Evolutionary conservation across 1,284 basidiomycete genomes (phyloP).

Genomic region (Mrakiaceae sp.): DNA sequence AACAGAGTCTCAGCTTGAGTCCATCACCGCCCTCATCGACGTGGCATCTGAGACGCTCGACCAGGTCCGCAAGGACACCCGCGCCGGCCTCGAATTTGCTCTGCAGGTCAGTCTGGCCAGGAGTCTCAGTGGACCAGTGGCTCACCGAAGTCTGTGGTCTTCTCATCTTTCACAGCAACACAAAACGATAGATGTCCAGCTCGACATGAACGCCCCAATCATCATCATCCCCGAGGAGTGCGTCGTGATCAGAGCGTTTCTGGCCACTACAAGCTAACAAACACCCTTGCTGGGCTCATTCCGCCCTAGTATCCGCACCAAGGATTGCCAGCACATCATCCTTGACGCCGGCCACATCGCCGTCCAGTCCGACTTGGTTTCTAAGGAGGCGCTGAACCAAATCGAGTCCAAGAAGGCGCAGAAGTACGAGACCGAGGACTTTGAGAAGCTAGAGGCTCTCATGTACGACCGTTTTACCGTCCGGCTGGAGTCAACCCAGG

Average conservation of each 20-base stretch:
- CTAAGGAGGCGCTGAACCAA: conserved; percentile 67
- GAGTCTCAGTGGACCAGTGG: background rate
- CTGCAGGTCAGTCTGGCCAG: conserved; percentile 36
- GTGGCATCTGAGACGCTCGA: conserved; percentile 92
- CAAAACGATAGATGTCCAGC: conserved; percentile 89
- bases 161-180: conserved; percentile 48
- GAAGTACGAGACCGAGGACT: conserved; percentile 82
- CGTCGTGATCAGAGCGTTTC: conserved; percentile 23
- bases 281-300: background rate
- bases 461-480: conserved; percentile 94
- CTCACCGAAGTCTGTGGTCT: background rate
- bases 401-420: conserved; percentile 77
- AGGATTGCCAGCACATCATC: conserved; percentile 73
- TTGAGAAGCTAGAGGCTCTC: conserved; percentile 72
- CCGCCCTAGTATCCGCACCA: conserved; percentile 48
- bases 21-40: conserved; percentile 41
- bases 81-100: conserved; percentile 89
- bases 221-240: conserved; percentile 95
- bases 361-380: conserved; percentile 78
- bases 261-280: background rate
- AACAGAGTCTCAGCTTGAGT: conserved; percentile 34
- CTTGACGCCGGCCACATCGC: conserved; percentile 96
- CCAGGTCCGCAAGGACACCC: conserved; percentile 85
- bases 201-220: conserved; percentile 95
- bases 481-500: conserved; percentile 80